Conservation (phyloP, 306 rosid species). For the Macrotyloma uniflorum region DNA sequence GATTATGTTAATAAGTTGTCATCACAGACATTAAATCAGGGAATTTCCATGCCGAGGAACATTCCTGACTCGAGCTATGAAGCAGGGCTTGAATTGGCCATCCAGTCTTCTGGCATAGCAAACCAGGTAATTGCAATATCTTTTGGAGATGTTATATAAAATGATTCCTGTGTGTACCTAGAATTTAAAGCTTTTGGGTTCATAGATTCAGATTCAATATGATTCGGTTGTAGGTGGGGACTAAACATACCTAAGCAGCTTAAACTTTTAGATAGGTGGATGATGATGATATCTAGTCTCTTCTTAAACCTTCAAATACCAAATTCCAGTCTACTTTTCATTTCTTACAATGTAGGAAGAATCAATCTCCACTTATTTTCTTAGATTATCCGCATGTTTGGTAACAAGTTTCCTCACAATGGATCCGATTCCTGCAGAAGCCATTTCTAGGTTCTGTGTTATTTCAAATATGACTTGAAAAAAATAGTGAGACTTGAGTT, state of each 20-base stretch:
- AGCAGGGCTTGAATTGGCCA: conserved; percentile 74
- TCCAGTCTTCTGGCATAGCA: conserved; percentile 67
- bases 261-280: background rate
- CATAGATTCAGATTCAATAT: background rate
- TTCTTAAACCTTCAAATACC: background rate
- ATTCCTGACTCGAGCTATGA: conserved; percentile 73
- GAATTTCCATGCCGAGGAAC: conserved; percentile 36
- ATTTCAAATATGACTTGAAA: background rate
- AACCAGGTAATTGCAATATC: conserved; percentile 55
- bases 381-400: background rate
- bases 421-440: background rate
- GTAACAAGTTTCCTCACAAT: background rate
- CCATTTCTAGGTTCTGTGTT: background rate
- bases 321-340: background rate
- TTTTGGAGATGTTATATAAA: background rate
- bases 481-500: no score
- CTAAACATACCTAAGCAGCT: background rate
- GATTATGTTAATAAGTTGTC: conserved; percentile 56
- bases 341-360: background rate
- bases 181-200: background rate
- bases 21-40: conserved; percentile 47
- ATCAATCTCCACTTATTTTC: background rate
- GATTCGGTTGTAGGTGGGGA: background rate
- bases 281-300: background rate
- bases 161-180: background rate